These are phyloP conservation scores for Moringa oleifera DNA, from an alignment of 345 rosid species.

Conservation along the genomic window DNA sequence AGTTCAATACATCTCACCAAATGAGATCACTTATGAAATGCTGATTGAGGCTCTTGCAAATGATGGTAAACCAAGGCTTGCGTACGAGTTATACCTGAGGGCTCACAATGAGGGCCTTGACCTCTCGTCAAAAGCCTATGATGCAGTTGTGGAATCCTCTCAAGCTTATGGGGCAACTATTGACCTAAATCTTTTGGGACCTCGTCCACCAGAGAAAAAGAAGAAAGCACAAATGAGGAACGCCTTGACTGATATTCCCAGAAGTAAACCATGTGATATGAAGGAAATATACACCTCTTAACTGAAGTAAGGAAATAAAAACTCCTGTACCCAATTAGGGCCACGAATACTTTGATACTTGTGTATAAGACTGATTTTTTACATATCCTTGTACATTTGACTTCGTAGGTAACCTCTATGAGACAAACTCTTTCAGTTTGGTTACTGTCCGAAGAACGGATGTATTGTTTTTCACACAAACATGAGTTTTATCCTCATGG, in stretches of 20 bases:
- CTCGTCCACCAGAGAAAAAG: constrained; percentile 47
- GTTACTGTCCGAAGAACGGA: too few relatives aligned
- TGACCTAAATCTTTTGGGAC: constrained; percentile 60
- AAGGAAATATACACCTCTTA: constrained; percentile 28
- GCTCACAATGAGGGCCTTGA: constrained; percentile 52
- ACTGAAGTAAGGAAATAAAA: constrained; percentile 18
- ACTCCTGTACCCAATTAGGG: too few relatives aligned
- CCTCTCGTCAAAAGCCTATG: constrained; percentile 62
- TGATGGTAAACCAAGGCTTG: constrained; percentile 79
- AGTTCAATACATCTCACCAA: constrained; percentile 50
- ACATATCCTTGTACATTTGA: constrained; percentile 14
- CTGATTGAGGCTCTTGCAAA: constrained; percentile 68
- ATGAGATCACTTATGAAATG: constrained; percentile 73
- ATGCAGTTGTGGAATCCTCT: constrained; percentile 50
- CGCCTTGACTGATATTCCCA: constrained; percentile 29
- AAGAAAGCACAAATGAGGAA: constrained; percentile 31
- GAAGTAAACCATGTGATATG: constrained; percentile 32
- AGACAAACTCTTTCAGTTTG: too few relatives aligned
- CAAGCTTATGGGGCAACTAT: constrained; percentile 48
- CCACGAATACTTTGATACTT: background rate
- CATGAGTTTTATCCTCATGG: too few relatives aligned
- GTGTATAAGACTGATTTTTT: background rate
- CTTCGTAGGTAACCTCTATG: background rate
- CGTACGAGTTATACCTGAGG: constrained; percentile 58
- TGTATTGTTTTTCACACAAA: too few relatives aligned